Evolutionary conservation across 129 eudicot species (phyloP), one percentile per base, ranked within the genome.

Genomic region (Artemisia argyi): DNA sequence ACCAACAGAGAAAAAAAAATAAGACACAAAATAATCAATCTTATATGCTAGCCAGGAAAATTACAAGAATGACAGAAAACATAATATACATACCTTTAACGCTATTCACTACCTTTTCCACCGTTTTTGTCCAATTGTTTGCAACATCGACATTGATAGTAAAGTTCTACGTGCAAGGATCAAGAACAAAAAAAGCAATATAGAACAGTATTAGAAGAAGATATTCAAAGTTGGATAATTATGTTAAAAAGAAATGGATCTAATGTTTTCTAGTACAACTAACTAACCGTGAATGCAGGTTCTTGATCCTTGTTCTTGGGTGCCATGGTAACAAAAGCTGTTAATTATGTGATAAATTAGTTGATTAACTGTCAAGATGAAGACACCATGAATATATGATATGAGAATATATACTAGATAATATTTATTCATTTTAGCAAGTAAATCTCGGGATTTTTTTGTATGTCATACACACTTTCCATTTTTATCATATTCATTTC

Each of bases 1-100:
- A 52, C 39, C 30, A 54, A 55, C 5, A 47, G 1, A n/a, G 1
- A 35, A 3, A 52, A 50, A 52, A 0, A 15, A 5, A 11, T n/a
- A n/a, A n/a, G n/a, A n/a, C n/a, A n/a, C 57, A 14, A 52, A 52
- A 4, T 3, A 16, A 52, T 15, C 57, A 52, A 52, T 2, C 1
- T 3, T 11, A 52, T 16, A 3, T 52, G 0, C 42, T 35, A 35
- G 8, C 1, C 6, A 35, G 42, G 42, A 1, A 35, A 5, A 35
- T 0, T 32, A 32, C 42, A 1, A 6, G 42, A 35, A 5, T 5
- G 1, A 0, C 42, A 35, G 42, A 53, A 51, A 53, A 53, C 58
- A 52, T 13, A 53, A 53, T 54, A 54, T n/a, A 54, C 59, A 16
- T 16, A 54, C 59, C 59, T 54, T 54, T 54, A 16, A 54, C 59